Percentiles rank a stretch among this genome's conserved stretches.
phyloP scores from a whole-genome alignment of 2,329 filamentous ascomycete genomes.

The Fusarium denticulatum region DNA sequence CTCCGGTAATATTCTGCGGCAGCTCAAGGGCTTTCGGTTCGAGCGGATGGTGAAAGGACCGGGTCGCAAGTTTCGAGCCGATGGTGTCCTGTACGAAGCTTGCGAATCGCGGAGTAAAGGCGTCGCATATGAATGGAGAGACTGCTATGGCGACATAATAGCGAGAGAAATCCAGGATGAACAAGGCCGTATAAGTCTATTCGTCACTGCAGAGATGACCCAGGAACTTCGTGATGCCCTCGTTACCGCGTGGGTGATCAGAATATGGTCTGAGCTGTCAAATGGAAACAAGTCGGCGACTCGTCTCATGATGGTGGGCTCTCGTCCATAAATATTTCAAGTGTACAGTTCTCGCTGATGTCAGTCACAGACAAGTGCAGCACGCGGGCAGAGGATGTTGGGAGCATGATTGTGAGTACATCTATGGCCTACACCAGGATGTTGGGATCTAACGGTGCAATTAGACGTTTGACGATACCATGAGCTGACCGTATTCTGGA shows the following conservation, averaged over 20 bases:
- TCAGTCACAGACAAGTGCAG: slow-evolving; percentile 18
- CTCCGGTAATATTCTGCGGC: slow-evolving; percentile 32
- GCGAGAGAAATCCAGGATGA: slow-evolving; percentile 47
- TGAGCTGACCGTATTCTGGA: not conserved
- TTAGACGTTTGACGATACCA: not conserved
- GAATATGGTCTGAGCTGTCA: slow-evolving; percentile 48
- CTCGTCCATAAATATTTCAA: not conserved
- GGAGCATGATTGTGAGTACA: not conserved
- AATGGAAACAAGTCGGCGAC: slow-evolving; percentile 45
- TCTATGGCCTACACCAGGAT: not conserved
- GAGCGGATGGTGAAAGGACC: slow-evolving; percentile 42
- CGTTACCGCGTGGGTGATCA: slow-evolving; percentile 49
- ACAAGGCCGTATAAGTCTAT: slow-evolving; percentile 43
- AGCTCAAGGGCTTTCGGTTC: slow-evolving; percentile 42
- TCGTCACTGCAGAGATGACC: slow-evolving; percentile 46
- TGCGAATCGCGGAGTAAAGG: slow-evolving; percentile 36
- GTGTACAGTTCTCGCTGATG: slow-evolving; percentile 19
- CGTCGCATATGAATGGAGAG: slow-evolving; percentile 49
- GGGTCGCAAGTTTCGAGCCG: slow-evolving; percentile 37
- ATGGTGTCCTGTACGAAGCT: slow-evolving; percentile 45
- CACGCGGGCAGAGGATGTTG: slow-evolving; percentile 13
- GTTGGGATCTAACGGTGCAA: not conserved
- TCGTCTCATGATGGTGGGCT: slow-evolving; percentile 30
- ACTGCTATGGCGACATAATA: slow-evolving; percentile 40
- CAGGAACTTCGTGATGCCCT: slow-evolving; percentile 47